phyloP scores from a whole-genome alignment of 2,329 filamentous ascomycete species.

The Pseudogymnoascus sp. region DNA sequence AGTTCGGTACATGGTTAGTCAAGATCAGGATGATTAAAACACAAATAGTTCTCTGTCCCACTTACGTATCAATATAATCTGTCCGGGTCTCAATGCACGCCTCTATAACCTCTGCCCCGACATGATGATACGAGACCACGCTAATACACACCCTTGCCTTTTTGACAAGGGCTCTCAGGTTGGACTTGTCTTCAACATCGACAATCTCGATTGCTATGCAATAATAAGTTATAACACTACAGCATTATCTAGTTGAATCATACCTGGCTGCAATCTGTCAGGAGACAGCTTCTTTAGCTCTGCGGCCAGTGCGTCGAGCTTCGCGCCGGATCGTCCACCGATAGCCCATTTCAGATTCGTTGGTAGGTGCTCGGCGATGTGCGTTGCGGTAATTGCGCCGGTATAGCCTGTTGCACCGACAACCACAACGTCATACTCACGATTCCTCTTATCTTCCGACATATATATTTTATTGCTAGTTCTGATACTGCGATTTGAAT shows the following conservation, averaged over 20 bases:
- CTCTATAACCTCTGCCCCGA: constrained; percentile 18
- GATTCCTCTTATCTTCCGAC: constrained; percentile 4
- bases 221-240: background rate
- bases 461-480: background rate
- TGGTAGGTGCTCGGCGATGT: constrained; percentile 63
- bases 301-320: constrained; percentile 62
- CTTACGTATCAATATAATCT: constrained; percentile 23
- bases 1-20: background rate
- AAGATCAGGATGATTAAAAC: background rate
- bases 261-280: constrained; percentile 65
- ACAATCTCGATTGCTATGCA: constrained; percentile 45
- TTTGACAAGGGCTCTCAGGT: constrained; percentile 44
- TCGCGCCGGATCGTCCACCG: constrained; percentile 68
- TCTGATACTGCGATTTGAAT: background rate
- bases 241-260: constrained; percentile 15
- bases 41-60: constrained; percentile 6
- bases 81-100: constrained; percentile 21
- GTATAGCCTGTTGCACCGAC: constrained; percentile 76
- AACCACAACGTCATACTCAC: constrained; percentile 57
- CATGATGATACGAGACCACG: constrained; percentile 19
- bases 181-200: constrained; percentile 35
- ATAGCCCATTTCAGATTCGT: constrained; percentile 82
- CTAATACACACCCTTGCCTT: constrained; percentile 49
- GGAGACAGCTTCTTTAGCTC: constrained; percentile 60
- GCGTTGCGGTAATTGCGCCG: constrained; percentile 66